Evolutionary conservation across 495 filamentous ascomycete genomes (phyloP).

Genomic region (Neurospora tetraspora): DNA sequence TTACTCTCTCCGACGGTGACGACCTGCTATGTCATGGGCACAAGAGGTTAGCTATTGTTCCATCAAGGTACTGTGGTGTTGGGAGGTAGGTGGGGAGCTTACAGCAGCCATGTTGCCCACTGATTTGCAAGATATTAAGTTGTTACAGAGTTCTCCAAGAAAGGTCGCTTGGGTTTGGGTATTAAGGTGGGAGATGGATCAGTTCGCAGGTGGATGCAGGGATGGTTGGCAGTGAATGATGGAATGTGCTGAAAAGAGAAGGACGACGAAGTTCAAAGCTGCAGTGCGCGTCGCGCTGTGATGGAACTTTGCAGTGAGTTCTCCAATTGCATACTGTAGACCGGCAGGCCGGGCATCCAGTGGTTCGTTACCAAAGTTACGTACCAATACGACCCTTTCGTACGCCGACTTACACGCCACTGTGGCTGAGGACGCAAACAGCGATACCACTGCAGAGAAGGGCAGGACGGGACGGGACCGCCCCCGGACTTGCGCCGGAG

Average conservation of each 20-base stretch:
- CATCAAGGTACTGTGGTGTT: not conserved
- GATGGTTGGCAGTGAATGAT: not conserved
- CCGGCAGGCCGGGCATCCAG: not conserved
- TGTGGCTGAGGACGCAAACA: slow-evolving; percentile 1
- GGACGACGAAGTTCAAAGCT: not conserved
- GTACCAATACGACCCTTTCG: not conserved
- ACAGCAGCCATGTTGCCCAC: slow-evolving; percentile 28
- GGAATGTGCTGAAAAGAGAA: not conserved
- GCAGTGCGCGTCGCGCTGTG: not conserved
- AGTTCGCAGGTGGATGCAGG: not conserved
- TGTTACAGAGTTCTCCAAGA: not conserved
- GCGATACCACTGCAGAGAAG: not conserved
- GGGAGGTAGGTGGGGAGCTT: slow-evolving; percentile 3
- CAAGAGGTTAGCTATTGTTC: not conserved
- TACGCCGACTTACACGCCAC: slow-evolving; percentile 1
- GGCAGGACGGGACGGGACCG: not conserved
- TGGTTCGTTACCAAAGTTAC: not conserved
- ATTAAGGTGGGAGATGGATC: not conserved
- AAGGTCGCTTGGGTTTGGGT: not conserved
- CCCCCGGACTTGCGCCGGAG: not conserved
- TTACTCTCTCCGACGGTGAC: slow-evolving; percentile 89
- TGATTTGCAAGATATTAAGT: not conserved
- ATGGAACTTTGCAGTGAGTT: not conserved
- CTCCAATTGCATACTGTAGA: not conserved
- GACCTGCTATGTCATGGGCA: slow-evolving; percentile 51